Conservation (phyloP, 371 early-diverging fungal genomes). For the Apophysomyces elegans region DNA sequence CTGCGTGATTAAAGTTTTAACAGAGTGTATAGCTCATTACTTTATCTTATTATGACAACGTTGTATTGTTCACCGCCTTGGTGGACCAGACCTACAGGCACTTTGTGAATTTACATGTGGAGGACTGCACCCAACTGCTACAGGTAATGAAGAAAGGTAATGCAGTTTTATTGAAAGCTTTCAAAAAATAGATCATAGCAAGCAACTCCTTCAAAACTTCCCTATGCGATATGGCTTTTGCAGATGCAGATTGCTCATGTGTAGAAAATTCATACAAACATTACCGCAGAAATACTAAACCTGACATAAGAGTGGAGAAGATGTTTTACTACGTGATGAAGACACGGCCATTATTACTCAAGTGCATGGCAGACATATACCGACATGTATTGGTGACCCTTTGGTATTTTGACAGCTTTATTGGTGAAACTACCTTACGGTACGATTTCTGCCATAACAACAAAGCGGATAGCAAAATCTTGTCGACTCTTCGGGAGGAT, state of each 20-base stretch:
- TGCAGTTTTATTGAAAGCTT: neutral
- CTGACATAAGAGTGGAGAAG: neutral
- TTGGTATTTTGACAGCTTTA: constrained; percentile 2
- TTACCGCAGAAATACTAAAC: neutral
- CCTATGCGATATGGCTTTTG: neutral
- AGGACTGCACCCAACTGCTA: neutral
- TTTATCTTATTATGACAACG: neutral
- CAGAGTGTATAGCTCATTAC: neutral
- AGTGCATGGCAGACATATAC: neutral
- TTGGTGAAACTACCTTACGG: neutral
- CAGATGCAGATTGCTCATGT: neutral
- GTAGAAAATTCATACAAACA: neutral
- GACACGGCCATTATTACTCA: neutral
- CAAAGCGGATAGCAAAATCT: neutral
- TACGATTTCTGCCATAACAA: neutral
- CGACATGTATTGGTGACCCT: neutral
- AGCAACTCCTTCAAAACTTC: neutral
- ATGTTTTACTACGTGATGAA: neutral
- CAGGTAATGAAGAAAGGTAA: neutral
- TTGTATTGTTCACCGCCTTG: neutral
- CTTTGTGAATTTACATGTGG: neutral
- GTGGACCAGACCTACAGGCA: constrained; percentile 1
- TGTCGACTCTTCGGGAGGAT: constrained; percentile 11
- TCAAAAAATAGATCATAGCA: neutral
- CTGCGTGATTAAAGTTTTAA: neutral